Evolutionary conservation across 805 yeast genomes (phyloP).

Genomic region (Starmerella stigmatis): DNA sequence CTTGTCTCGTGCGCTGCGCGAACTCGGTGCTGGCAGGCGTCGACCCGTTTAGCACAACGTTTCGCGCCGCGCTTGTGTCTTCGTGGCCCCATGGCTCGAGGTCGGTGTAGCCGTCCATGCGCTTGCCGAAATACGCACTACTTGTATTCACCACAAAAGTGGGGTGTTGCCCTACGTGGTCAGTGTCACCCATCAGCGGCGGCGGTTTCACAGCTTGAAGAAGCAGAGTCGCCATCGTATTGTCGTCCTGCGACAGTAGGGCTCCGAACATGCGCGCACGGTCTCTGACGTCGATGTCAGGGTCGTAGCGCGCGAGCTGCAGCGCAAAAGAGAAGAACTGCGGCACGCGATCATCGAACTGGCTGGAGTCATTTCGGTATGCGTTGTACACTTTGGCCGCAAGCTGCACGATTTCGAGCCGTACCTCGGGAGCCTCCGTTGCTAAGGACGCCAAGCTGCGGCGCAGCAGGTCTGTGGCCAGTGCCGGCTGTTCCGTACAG

Average conservation of each 20-base stretch:
- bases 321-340: conserved; percentile 53
- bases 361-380: conserved; percentile 37
- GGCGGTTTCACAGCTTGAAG: conserved; percentile 69
- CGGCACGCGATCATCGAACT: conserved; percentile 26
- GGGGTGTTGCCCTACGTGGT: neutral
- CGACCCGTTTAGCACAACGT: neutral
- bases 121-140: conserved; percentile 27
- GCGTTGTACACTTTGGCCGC: conserved; percentile 62
- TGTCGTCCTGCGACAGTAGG: conserved; percentile 42
- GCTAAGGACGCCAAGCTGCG: conserved; percentile 44
- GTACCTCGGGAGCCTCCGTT: conserved; percentile 43
- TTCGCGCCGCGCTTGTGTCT: conserved; percentile 4
- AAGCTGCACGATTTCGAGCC: conserved; percentile 59
- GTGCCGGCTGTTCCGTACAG: conserved; percentile 37
- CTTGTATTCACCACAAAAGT: conserved; percentile 29
- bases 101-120: conserved; percentile 28
- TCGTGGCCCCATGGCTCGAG: conserved; percentile 38
- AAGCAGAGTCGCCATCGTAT: conserved; percentile 57
- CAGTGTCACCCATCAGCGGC: conserved; percentile 32
- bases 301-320: conserved; percentile 62
- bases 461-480: conserved; percentile 72
- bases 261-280: conserved; percentile 65
- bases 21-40: neutral
- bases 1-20: neutral
- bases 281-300: conserved; percentile 68